phyloP scores from a whole-genome alignment of 805 yeast species.

The Wickerhamomyces queroliae region DNA sequence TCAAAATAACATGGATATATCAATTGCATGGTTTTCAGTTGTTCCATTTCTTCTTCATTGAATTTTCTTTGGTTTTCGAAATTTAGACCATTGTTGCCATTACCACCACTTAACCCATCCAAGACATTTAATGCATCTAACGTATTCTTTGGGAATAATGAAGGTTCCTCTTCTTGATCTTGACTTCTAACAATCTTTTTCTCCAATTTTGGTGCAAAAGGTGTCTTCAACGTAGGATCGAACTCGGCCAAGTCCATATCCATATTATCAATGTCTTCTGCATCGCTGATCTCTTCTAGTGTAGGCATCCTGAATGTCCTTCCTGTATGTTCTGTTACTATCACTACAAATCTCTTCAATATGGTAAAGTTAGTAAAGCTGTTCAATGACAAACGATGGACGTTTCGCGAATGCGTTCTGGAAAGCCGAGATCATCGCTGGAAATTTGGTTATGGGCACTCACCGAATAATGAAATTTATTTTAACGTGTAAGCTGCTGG shows the following conservation, averaged over 20 bases:
- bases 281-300: constrained; percentile 69
- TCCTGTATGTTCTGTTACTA: constrained; percentile 7
- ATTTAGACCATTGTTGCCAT: too few species aligned
- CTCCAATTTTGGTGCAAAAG: constrained; percentile 63
- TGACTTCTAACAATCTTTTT: constrained; percentile 60
- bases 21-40: constrained; percentile 64
- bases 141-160: constrained; percentile 21
- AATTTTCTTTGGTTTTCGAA: constrained; percentile 26
- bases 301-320: constrained; percentile 68
- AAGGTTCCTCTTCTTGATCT: constrained; percentile 34
- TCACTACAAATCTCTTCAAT: too few species aligned
- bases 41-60: constrained; percentile 52
- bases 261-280: constrained; percentile 83
- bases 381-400: too few species aligned
- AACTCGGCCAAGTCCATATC: constrained; percentile 93
- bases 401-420: neutral
- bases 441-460: neutral
- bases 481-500: too few species aligned
- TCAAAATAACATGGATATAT: constrained; percentile 94
- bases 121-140: constrained; percentile 2
- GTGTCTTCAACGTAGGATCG: constrained; percentile 64
- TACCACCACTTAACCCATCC: constrained; percentile 8
- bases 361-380: too few species aligned
- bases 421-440: neutral
- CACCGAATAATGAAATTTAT: neutral